These are phyloP conservation scores for Diaporthe aspalathi DNA, from an alignment of 2,329 filamentous ascomycete genomes.

Conservation along the genomic window DNA sequence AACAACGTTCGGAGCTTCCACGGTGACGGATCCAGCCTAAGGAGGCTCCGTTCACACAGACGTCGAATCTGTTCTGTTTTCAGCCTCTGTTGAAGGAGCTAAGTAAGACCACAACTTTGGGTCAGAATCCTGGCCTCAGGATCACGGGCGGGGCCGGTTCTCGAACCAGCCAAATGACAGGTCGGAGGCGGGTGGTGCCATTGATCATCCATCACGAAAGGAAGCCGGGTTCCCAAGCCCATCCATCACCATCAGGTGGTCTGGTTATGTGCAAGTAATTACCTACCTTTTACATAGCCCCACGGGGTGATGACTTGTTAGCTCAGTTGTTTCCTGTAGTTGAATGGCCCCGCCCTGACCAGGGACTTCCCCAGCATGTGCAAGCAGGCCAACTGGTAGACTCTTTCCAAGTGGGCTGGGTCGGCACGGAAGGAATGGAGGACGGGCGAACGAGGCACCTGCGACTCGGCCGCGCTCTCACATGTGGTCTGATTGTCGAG, in stretches of 20 bases:
- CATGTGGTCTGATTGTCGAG: conserved; percentile 30
- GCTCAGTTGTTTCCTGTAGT: not conserved
- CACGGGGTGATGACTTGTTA: not conserved
- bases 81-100: not conserved
- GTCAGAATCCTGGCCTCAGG: not conserved
- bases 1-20: conserved; percentile 24
- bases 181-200: conserved; percentile 20
- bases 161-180: conserved; percentile 8
- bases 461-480: conserved; percentile 21
- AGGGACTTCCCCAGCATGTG: not conserved
- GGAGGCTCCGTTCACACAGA: not conserved
- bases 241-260: conserved; percentile 22
- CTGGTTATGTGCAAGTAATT: not conserved
- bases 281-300: too few relatives aligned
- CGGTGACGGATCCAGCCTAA: conserved; percentile 9
- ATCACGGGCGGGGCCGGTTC: conserved; percentile 6
- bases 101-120: not conserved
- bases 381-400: not conserved
- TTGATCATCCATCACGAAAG: conserved; percentile 26
- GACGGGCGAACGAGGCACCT: not conserved
- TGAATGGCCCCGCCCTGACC: not conserved
- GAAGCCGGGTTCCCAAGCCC: conserved; percentile 19
- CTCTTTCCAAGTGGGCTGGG: not conserved
- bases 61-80: not conserved
- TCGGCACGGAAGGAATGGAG: conserved; percentile 19